These are phyloP conservation scores for Coemansia biformis DNA, from an alignment of 192 early-diverging fungal species.

Conservation along the genomic window DNA sequence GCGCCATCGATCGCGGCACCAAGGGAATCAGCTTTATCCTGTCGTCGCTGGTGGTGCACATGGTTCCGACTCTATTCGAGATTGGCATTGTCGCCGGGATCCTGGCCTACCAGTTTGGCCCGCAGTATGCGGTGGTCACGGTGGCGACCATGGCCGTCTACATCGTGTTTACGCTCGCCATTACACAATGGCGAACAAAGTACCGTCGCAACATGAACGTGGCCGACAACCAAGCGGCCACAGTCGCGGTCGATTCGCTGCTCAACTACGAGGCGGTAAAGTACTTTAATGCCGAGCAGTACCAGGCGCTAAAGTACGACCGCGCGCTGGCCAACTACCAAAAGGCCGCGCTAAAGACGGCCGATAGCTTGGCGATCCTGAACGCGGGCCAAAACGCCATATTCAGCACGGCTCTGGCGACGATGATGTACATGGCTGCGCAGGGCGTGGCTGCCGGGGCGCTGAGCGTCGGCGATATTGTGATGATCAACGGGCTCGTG, in stretches of 20 bases:
- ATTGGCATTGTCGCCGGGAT: slow-evolving; percentile 92
- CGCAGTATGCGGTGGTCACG: slow-evolving; percentile 55
- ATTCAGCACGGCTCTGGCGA: slow-evolving; percentile 85
- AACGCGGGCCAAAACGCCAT: slow-evolving; percentile 96
- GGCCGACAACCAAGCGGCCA: slow-evolving; percentile 93
- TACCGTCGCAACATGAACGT: slow-evolving; percentile 89
- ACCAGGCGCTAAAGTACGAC: slow-evolving; percentile 88
- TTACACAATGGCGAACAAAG: slow-evolving; percentile 83
- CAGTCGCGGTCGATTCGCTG: slow-evolving; percentile 89
- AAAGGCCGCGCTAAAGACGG: slow-evolving; percentile 84
- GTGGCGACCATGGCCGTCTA: slow-evolving; percentile 71
- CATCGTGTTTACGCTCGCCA: slow-evolving; percentile 76
- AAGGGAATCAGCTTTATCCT: slow-evolving; percentile 97
- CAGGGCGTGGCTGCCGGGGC: slow-evolving; percentile 72
- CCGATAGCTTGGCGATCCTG: slow-evolving; percentile 79
- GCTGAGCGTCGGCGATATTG: slow-evolving; percentile 94
- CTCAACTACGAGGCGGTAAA: slow-evolving; percentile 99
- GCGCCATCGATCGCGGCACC: slow-evolving; percentile 93
- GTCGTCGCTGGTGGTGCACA: slow-evolving; percentile 90
- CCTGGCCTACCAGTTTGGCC: slow-evolving; percentile 63
- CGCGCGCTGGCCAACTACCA: slow-evolving; percentile 86
- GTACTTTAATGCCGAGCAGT: slow-evolving; percentile 90
- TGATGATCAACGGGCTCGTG: slow-evolving; percentile 97
- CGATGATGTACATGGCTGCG: slow-evolving; percentile 95
- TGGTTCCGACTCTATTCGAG: slow-evolving; percentile 91